These are phyloP conservation scores for Scenedesmus sp. DNA, from an alignment of 163 green algal genomes.

Conservation along the genomic window DNA sequence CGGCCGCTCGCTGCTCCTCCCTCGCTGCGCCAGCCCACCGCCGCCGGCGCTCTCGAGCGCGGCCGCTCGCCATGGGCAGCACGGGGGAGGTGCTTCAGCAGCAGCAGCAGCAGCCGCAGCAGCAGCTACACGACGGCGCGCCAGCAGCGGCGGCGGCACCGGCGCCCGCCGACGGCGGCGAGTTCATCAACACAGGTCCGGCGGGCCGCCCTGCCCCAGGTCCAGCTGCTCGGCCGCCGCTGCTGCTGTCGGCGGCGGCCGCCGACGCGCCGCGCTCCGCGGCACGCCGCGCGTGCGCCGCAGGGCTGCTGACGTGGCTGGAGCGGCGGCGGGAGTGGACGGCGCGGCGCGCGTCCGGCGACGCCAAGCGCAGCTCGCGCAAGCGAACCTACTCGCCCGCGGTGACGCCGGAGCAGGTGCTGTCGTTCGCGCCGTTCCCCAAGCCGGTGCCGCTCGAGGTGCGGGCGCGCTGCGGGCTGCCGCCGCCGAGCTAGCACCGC, in stretches of 20 bases:
- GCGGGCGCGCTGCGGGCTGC: background rate
- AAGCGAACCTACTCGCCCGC: conserved; percentile 33
- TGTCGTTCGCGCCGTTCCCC: conserved; percentile 14
- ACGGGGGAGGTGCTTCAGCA: no score
- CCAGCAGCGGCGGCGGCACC: background rate
- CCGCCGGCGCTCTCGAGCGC: no score
- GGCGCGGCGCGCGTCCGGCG: background rate
- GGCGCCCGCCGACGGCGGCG: background rate
- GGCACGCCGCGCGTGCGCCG: no score
- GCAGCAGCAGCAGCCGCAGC: background rate
- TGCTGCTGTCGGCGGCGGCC: no score
- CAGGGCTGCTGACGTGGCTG: conserved; percentile 31
- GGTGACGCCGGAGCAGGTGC: conserved; percentile 36
- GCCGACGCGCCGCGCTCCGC: no score
- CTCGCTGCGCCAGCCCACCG: no score
- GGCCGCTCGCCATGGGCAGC: no score
- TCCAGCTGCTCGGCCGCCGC: no score
- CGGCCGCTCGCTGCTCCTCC: no score
- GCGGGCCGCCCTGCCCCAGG: no score
- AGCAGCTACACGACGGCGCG: no score
- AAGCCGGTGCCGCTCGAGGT: conserved; percentile 38
- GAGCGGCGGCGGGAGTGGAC: conserved; percentile 34
- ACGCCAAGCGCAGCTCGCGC: background rate
- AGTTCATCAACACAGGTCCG: conserved; percentile 30
- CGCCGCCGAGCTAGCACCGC: conserved; percentile 1